Evolutionary conservation across 345 rosid species (phyloP).

Genomic region (Lepidium didymum): DNA sequence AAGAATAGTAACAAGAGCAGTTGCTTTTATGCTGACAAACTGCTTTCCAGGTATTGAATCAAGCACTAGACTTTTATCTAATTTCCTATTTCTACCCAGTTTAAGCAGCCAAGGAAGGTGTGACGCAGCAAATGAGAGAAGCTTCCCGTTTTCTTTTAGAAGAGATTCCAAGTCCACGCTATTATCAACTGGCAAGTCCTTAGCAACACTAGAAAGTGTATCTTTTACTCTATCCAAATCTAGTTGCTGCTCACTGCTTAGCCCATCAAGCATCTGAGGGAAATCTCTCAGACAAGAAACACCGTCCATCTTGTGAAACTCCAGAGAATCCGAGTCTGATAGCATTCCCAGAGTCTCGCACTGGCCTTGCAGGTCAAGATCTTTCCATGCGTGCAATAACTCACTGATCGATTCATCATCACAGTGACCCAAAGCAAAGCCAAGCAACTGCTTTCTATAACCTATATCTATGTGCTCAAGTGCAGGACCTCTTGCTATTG

Average conservation of each 20-base stretch:
- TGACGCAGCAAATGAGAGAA: conserved; percentile 59
- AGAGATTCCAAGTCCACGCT: conserved; percentile 51
- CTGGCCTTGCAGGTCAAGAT: conserved; percentile 83
- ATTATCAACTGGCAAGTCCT: conserved; percentile 46
- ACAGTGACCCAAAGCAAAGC: conserved; percentile 91
- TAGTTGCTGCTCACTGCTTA: conserved; percentile 37
- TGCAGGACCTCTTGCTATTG: conserved; percentile 95
- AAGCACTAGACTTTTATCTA: conserved; percentile 37
- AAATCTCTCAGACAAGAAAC: conserved; percentile 41
- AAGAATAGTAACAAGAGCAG: conserved; percentile 54
- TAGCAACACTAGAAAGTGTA: conserved; percentile 54
- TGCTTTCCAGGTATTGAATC: conserved; percentile 56
- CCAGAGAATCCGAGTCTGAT: conserved; percentile 47
- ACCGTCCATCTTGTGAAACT: conserved; percentile 37
- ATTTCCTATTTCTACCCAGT: conserved; percentile 44
- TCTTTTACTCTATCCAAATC: conserved; percentile 38
- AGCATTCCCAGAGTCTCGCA: conserved; percentile 57
- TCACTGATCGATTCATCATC: conserved; percentile 90
- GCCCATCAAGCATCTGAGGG: conserved; percentile 41
- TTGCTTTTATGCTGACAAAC: conserved; percentile 53
- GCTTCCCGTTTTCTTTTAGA: conserved; percentile 65
- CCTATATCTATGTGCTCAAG: conserved; percentile 74
- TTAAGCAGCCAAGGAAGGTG: conserved; percentile 92
- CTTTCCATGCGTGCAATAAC: conserved; percentile 96
- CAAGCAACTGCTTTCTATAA: conserved; percentile 75